Evolutionary conservation across 2,329 filamentous ascomycete genomes (phyloP).

Genomic region (Diaporthe sp.): DNA sequence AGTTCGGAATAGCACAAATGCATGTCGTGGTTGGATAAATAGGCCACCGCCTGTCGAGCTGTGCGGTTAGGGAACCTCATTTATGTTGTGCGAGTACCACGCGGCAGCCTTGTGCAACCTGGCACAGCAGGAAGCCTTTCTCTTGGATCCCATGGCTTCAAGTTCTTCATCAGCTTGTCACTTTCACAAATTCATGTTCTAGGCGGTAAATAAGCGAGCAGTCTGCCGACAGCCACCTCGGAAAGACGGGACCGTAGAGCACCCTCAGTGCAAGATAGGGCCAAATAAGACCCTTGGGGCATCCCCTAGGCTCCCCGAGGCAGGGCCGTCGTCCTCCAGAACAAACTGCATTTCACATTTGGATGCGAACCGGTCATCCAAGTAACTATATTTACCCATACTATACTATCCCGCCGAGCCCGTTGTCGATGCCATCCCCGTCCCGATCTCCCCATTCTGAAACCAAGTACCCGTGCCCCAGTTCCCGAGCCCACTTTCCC

Average conservation of each 20-base stretch:
- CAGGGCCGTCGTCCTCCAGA: not conserved
- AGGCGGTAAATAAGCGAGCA: not conserved
- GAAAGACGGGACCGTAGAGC: not conserved
- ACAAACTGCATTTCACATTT: slow-evolving; percentile 16
- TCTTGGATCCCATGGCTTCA: not conserved
- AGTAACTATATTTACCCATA: slow-evolving; percentile 13
- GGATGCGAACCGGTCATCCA: not conserved
- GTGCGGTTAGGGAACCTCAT: slow-evolving; percentile 17
- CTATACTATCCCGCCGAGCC: not conserved
- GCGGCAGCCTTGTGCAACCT: slow-evolving; percentile 25
- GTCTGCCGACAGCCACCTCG: slow-evolving; percentile 1
- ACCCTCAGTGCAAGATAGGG: not conserved
- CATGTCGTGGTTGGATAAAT: slow-evolving; percentile 13
- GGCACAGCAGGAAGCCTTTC: slow-evolving; percentile 19
- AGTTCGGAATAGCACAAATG: not conserved
- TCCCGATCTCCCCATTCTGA: slow-evolving; percentile 21
- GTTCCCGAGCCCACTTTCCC: slow-evolving; percentile 4
- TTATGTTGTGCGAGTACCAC: slow-evolving; percentile 19
- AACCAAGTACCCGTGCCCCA: slow-evolving; percentile 24
- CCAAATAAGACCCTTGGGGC: not conserved
- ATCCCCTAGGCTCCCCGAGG: not conserved
- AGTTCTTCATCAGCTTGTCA: slow-evolving; percentile 15
- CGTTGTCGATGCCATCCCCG: slow-evolving; percentile 3
- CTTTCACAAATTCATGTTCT: not conserved
- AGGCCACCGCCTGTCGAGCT: slow-evolving; percentile 4